phyloP scores from a whole-genome alignment of 176 grass and related monocot genomes.

The Paspalum notatum region DNA sequence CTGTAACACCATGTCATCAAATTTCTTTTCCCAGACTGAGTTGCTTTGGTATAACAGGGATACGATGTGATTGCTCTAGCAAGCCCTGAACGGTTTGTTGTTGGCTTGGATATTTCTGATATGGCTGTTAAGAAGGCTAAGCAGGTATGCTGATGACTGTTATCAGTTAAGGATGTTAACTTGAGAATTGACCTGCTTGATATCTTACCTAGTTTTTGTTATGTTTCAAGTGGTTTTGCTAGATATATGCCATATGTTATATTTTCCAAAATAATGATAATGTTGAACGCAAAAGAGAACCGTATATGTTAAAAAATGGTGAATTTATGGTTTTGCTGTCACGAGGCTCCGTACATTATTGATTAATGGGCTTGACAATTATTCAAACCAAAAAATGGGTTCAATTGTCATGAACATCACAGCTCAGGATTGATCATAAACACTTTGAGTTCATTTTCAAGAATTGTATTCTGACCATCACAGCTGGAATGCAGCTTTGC shows the following conservation, averaged over 20 bases:
- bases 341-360: not conserved
- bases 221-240: not conserved
- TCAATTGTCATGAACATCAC: not conserved
- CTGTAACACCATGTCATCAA: not conserved
- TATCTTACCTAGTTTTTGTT: slow-evolving; percentile 1
- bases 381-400: no score
- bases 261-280: not conserved
- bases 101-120: slow-evolving; percentile 81
- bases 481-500: not conserved
- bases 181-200: not conserved
- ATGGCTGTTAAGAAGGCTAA: slow-evolving; percentile 70
- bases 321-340: not conserved
- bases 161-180: slow-evolving; percentile 1
- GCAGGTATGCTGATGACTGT: slow-evolving; percentile 53
- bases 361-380: not conserved
- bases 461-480: not conserved
- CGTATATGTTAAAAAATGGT: not conserved
- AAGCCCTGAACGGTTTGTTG: slow-evolving; percentile 67
- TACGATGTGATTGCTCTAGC: slow-evolving; percentile 81
- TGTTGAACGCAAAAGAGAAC: not conserved
- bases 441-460: not conserved
- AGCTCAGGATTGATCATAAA: not conserved
- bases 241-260: not conserved
- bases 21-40: not conserved
- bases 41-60: slow-evolving; percentile 60